Percentiles rank a stretch among this genome's conserved stretches.
Evolutionary conservation across 176 grass and related monocot genomes (phyloP).

Genomic region (Carex cristatella): DNA sequence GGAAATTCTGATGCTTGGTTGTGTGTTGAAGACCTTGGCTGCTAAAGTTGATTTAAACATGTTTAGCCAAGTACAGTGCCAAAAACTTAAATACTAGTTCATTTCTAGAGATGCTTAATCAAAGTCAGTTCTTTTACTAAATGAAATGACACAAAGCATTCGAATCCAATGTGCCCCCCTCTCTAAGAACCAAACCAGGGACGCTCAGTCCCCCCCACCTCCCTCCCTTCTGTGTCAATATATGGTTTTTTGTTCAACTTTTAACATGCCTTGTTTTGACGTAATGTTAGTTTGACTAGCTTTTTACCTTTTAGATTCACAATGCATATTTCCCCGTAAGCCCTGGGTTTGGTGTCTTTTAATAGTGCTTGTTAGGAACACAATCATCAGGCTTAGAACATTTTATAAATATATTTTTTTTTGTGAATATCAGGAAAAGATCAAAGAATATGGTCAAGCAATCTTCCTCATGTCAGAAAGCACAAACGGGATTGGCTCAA

Average conservation of each 20-base stretch:
- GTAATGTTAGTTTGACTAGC: not conserved
- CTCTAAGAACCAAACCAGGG: not conserved
- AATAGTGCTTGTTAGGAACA: not conserved
- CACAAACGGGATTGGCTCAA: constrained; percentile 27
- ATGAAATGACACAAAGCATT: not conserved
- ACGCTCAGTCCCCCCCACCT: not conserved
- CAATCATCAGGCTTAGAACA: not conserved
- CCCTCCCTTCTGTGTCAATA: not conserved
- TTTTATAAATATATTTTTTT: not conserved
- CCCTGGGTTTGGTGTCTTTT: not conserved
- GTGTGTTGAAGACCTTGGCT: not conserved
- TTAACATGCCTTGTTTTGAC: not conserved
- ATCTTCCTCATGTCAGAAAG: constrained; percentile 37
- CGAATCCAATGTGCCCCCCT: not conserved
- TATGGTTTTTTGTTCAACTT: not conserved
- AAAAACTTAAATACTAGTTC: not conserved
- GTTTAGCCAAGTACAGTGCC: not conserved
- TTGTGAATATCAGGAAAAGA: constrained; percentile 40
- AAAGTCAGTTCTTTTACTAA: not conserved
- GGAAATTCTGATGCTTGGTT: not conserved
- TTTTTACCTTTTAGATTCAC: not conserved
- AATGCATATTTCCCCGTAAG: not conserved
- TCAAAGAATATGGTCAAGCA: constrained; percentile 35
- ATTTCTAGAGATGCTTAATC: not conserved
- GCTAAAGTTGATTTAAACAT: not conserved